Base-by-base conservation (phyloP, 2,329 filamentous ascomycete species). In the Penicillium hesseltinei region DNA sequence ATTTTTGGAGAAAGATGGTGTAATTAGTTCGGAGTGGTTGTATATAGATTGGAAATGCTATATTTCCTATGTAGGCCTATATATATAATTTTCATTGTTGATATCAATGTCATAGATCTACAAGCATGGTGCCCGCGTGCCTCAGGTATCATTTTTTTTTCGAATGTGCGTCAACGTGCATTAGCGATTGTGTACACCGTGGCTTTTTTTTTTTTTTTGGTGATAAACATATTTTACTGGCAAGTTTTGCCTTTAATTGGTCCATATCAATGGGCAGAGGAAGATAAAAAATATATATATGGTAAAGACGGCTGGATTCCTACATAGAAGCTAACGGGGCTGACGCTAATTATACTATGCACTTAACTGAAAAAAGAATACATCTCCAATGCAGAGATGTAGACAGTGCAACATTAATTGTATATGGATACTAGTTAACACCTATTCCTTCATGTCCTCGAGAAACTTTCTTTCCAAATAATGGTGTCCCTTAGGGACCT, bases 181-280 rank as follows among this genome's bases (percentile, higher is more conserved):
- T 33, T 45, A 31, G 40, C 47, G 25, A 56, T 29, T 31, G 39
- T 25, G 29, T 55, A 55, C 52, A 55, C 52, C 19, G 46, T 52
- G 54, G 49, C 54, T 25, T 42, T 27, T 46, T 15, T 31, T 15
- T 31, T 23, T 42, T 42, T 4, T 10, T 44, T 43, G 17, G n/a
- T 29, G 15, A 40, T 17, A 17, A 35, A 17, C 5, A 13, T 25
- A 17, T 40, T 27, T 7, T 38, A 21, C n/a, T 33, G 25, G 5
- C 25, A 25, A 33, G 17, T 1, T 21, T 40, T 35, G 10, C 40
- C 15, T 33, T 29, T 27, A n/a, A 13, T 40, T 33, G 13, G 10
- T 13, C 21, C n/a, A 10, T n/a, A 11, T 35, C 10, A 23, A 47
- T 47, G 7, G 21, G 2, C 4, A 46, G 44, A 15, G 6, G 42